Evolutionary conservation across 805 yeast species (phyloP).

Genomic region (Candida maesae): DNA sequence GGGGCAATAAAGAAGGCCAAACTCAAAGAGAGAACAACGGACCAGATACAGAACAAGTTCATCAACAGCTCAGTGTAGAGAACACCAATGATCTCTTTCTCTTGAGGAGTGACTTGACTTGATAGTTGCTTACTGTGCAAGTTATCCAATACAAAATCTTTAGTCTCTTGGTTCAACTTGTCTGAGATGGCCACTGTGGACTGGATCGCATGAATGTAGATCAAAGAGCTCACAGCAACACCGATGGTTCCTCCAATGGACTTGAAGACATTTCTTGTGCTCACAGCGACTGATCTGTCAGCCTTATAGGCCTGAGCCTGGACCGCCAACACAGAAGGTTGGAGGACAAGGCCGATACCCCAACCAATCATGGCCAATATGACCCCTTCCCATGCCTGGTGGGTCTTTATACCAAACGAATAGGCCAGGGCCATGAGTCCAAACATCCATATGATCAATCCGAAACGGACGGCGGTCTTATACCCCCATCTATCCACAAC

Average conservation of each 20-base stretch:
- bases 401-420: slow-evolving; percentile 28
- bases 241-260: slow-evolving; percentile 61
- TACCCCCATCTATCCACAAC: slow-evolving; percentile 42
- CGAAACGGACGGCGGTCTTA: slow-evolving; percentile 36
- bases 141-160: slow-evolving; percentile 9
- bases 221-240: slow-evolving; percentile 36
- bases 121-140: slow-evolving; percentile 5
- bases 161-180: slow-evolving; percentile 5
- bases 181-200: slow-evolving; percentile 1
- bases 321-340: slow-evolving; percentile 38
- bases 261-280: slow-evolving; percentile 52
- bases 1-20: slow-evolving; percentile 8
- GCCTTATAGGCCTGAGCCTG: slow-evolving; percentile 49
- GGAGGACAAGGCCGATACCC: slow-evolving; percentile 37
- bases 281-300: slow-evolving; percentile 55
- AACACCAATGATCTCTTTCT: slow-evolving; percentile 2
- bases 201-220: slow-evolving; percentile 9
- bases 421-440: slow-evolving; percentile 36
- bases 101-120: not conserved
- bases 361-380: slow-evolving; percentile 35
- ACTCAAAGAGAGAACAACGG: slow-evolving; percentile 6
- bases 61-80: slow-evolving; percentile 10
- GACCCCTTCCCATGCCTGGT: slow-evolving; percentile 30
- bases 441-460: slow-evolving; percentile 39
- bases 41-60: slow-evolving; percentile 10